Percentiles rank a stretch among this genome's conserved stretches.
Evolutionary conservation across 345 rosid species (phyloP).

Genomic region (Citrus australasica): DNA sequence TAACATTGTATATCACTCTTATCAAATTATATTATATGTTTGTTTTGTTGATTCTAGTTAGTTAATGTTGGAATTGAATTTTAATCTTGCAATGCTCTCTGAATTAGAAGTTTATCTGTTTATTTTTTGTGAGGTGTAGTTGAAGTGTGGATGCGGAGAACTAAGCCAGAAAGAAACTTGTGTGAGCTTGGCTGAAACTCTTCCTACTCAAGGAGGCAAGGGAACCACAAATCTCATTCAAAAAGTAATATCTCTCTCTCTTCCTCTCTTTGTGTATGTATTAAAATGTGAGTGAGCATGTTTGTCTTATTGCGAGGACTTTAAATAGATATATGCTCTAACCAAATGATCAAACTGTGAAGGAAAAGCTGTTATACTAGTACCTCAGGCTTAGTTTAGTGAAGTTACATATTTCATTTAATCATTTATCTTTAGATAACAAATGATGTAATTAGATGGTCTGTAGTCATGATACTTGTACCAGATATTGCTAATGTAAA

Average conservation of each 20-base stretch:
- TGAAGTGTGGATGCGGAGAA: slow-evolving; percentile 91
- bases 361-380: background rate
- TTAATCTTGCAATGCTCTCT: background rate
- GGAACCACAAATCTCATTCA: slow-evolving; percentile 78
- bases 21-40: background rate
- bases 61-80: background rate
- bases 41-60: background rate
- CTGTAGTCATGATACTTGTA: background rate
- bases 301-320: background rate
- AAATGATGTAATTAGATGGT: background rate
- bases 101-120: background rate
- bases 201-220: slow-evolving; percentile 51
- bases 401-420: background rate
- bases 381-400: background rate
- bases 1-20: background rate
- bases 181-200: slow-evolving; percentile 57
- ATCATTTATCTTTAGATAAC: background rate
- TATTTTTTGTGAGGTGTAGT: slow-evolving; percentile 31
- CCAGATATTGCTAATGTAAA: background rate
- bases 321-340: background rate
- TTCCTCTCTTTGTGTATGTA: background rate
- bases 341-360: background rate
- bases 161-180: slow-evolving; percentile 78
- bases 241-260: slow-evolving; percentile 42
- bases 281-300: no score